Evolutionary conservation across 495 filamentous ascomycete species (phyloP).

Genomic region (Podospora pseudoanserina): DNA sequence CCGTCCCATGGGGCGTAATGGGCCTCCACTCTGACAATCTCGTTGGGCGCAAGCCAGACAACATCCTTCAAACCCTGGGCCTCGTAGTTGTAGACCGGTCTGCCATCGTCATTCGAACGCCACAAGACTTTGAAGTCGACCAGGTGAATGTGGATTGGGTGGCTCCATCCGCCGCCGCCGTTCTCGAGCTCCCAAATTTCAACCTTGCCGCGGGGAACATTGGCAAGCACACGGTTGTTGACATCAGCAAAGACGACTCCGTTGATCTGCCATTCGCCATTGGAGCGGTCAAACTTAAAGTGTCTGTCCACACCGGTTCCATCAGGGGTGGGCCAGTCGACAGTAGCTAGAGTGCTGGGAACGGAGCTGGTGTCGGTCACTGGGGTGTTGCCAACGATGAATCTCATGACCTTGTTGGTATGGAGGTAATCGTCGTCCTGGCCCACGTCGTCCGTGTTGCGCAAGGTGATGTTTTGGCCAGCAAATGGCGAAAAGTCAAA

Average conservation of each 20-base stretch:
- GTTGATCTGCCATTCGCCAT: conserved; percentile 50
- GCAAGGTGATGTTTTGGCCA: conserved; percentile 48
- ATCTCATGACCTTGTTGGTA: conserved; percentile 53
- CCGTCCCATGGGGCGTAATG: conserved; percentile 53
- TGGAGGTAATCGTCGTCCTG: conserved; percentile 44
- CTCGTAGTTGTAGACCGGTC: conserved; percentile 47
- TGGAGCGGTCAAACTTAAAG: conserved; percentile 45
- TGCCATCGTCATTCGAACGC: conserved; percentile 32
- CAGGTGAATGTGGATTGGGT: conserved; percentile 58
- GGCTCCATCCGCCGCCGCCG: conserved; percentile 44
- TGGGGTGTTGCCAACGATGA: conserved; percentile 42
- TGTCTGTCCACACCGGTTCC: conserved; percentile 26
- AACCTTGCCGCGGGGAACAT: conserved; percentile 43
- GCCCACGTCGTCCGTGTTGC: conserved; percentile 42
- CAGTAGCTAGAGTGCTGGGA: conserved; percentile 3
- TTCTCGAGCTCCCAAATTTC: conserved; percentile 54
- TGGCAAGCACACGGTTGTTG: conserved; percentile 50
- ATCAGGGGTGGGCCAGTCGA: conserved; percentile 24
- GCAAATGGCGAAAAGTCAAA: conserved; percentile 49
- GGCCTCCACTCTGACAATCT: conserved; percentile 48
- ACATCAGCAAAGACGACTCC: conserved; percentile 50
- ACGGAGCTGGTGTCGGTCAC: conserved; percentile 28
- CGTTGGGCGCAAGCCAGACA: conserved; percentile 45
- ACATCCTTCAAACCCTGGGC: conserved; percentile 50
- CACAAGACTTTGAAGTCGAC: conserved; percentile 54